Percentiles rank a stretch among this genome's conserved stretches.
These are phyloP conservation scores for Curvularia sp. DNA, from an alignment of 2,329 filamentous ascomycete genomes.

Conservation along the genomic window DNA sequence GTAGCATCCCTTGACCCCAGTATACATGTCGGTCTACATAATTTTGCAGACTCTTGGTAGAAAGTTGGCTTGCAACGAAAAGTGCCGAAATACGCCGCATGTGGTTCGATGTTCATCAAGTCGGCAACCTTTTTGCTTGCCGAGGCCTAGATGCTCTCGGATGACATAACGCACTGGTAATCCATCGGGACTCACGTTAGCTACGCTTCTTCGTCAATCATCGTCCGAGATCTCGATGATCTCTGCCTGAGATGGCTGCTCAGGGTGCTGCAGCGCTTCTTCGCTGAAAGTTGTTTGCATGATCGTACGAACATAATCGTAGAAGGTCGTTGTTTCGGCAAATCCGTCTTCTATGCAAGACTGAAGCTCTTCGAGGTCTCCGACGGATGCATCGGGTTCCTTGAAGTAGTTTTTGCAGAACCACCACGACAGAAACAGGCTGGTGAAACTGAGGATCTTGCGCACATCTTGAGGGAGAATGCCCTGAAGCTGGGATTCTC, in stretches of 20 bases:
- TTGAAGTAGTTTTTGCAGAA: slow-evolving; percentile 31
- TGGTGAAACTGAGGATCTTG: slow-evolving; percentile 37
- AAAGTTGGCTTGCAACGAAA: background rate
- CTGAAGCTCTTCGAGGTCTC: slow-evolving; percentile 28
- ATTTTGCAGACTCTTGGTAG: background rate
- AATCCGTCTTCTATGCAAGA: slow-evolving; percentile 19
- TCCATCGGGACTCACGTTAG: background rate
- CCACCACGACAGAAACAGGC: slow-evolving; percentile 48
- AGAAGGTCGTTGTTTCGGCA: slow-evolving; percentile 30
- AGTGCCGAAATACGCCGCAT: slow-evolving; percentile 17
- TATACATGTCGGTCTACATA: slow-evolving; percentile 1
- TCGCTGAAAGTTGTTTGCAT: slow-evolving; percentile 36
- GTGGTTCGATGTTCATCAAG: slow-evolving; percentile 5
- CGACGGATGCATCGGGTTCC: slow-evolving; percentile 8
- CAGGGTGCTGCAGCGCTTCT: slow-evolving; percentile 28
- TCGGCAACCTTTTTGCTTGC: slow-evolving; percentile 10
- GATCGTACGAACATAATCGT: slow-evolving; percentile 34
- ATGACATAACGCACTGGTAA: background rate
- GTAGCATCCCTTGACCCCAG: background rate
- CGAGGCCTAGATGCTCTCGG: slow-evolving; percentile 7
- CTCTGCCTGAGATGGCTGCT: slow-evolving; percentile 36
- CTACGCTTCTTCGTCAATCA: slow-evolving; percentile 19
- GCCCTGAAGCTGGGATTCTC: slow-evolving; percentile 33
- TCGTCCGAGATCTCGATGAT: slow-evolving; percentile 42
- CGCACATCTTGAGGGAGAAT: slow-evolving; percentile 33